These are phyloP conservation scores for Cardamine resedifolia DNA, from an alignment of 345 rosid genomes.

Conservation along the genomic window DNA sequence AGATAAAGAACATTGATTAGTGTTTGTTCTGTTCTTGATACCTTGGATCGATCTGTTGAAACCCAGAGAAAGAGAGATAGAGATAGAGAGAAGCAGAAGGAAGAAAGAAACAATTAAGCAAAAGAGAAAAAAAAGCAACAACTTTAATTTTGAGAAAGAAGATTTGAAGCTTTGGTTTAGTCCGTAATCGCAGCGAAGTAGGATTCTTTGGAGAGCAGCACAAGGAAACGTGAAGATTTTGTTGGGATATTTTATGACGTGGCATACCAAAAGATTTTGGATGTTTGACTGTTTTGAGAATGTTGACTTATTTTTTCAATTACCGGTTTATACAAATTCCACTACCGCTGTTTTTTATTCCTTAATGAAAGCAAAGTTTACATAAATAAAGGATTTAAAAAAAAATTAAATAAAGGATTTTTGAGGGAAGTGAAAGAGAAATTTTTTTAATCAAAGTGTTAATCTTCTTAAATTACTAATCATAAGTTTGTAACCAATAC, in stretches of 20 bases:
- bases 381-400: neutral
- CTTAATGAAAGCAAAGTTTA: neutral
- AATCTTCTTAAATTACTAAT: neutral
- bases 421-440: neutral
- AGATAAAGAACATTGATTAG: neutral
- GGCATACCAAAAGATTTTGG: conserved; percentile 2
- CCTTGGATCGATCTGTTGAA: conserved; percentile 13
- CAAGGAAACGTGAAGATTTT: conserved; percentile 29
- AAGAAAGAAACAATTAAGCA: conserved; percentile 16
- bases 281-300: conserved; percentile 14
- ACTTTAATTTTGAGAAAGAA: neutral
- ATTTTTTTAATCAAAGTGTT: neutral
- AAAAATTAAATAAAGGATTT: neutral
- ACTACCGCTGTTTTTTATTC: neutral
- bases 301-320: neutral
- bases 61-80: neutral
- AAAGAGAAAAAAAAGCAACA: conserved; percentile 11
- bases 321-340: neutral
- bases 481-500: neutral
- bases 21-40: neutral
- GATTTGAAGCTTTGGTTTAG: conserved; percentile 18
- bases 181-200: conserved; percentile 32
- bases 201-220: conserved; percentile 28
- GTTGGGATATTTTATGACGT: conserved; percentile 23
- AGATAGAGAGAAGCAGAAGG: neutral